Base-by-base conservation (phyloP, 805 yeast species). In the Sungouiella blattae region DNA sequence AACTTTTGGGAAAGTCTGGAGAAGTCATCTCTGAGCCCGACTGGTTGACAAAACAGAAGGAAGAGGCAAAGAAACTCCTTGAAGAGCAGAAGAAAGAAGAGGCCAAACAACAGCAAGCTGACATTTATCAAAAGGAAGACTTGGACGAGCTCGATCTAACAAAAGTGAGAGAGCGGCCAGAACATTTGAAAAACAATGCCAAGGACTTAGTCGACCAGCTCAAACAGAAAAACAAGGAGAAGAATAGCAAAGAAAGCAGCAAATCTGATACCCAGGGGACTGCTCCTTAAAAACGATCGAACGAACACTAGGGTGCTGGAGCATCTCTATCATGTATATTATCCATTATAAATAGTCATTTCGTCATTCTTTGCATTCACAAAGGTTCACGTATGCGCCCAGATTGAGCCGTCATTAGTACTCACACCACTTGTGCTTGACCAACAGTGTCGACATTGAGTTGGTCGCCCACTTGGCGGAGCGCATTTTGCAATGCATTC, bases 391-490 rank as follows among this genome's bases (percentile, higher is more conserved):
- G n/a, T n/a, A n/a, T n/a, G n/a, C n/a, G n/a, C n/a, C n/a, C n/a
- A n/a, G n/a, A n/a, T n/a, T n/a, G n/a, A n/a, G n/a, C n/a, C n/a
- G n/a, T n/a, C n/a, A n/a, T n/a, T n/a, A n/a, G n/a, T n/a, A n/a
- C n/a, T n/a, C n/a, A n/a, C n/a, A n/a, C n/a, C n/a, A n/a, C n/a
- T n/a, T n/a, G n/a, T n/a, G n/a, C n/a, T n/a, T n/a, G n/a, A n/a
- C n/a, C n/a, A 14, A 57, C 40, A 15, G 39, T 36, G 18, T 29
- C 26, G 18, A 44, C 30, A 36, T 57, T 60, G 22, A 58, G 41
- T 8, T 45, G 37, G 40, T 60, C 63, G n/a, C 49, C 48, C 22
- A 53, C 50, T 11, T 34, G 31, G 3, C 22, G 30, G 32, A 61
- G 60, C 11, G 61, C 50, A 11, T 36, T 16, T 30, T 53, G 48